Evolutionary conservation across 495 filamentous ascomycete genomes (phyloP).

Genomic region (Sabuloglossum arenarium): DNA sequence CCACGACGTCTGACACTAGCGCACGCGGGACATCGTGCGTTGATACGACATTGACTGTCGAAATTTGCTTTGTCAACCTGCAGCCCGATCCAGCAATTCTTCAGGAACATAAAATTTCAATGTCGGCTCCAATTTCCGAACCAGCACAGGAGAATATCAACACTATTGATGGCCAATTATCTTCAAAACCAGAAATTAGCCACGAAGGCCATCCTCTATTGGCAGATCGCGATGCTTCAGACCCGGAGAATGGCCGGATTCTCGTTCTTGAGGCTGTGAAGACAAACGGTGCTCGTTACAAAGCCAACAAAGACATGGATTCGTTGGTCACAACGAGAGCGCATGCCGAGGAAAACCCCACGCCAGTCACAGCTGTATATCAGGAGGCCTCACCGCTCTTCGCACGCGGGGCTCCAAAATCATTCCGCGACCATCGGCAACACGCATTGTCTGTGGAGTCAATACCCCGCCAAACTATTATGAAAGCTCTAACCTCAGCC

Average conservation of each 20-base stretch:
- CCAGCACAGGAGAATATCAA: neutral
- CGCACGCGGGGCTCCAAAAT: neutral
- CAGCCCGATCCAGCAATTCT: neutral
- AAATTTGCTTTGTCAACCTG: neutral
- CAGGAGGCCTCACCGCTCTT: neutral
- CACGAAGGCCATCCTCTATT: neutral
- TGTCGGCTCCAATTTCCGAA: neutral
- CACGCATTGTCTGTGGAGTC: slow-evolving; percentile 38
- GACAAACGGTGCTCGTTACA: neutral
- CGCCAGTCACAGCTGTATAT: neutral
- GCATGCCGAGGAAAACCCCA: neutral
- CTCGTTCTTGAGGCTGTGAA: neutral
- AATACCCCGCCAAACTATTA: slow-evolving; percentile 65
- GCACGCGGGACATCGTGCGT: too few species aligned
- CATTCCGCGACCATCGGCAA: slow-evolving; percentile 2
- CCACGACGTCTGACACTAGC: too few species aligned
- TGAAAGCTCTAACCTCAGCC: slow-evolving; percentile 81
- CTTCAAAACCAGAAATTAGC: neutral
- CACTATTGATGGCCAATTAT: neutral
- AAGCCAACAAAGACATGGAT: neutral
- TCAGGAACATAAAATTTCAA: neutral
- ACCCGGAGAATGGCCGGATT: neutral
- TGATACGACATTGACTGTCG: neutral
- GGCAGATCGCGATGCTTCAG: neutral
- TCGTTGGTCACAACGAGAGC: neutral